These are phyloP conservation scores for Dictyostelium discoideum DNA, from an alignment of 78 protist genomes.

Conservation along the genomic window DNA sequence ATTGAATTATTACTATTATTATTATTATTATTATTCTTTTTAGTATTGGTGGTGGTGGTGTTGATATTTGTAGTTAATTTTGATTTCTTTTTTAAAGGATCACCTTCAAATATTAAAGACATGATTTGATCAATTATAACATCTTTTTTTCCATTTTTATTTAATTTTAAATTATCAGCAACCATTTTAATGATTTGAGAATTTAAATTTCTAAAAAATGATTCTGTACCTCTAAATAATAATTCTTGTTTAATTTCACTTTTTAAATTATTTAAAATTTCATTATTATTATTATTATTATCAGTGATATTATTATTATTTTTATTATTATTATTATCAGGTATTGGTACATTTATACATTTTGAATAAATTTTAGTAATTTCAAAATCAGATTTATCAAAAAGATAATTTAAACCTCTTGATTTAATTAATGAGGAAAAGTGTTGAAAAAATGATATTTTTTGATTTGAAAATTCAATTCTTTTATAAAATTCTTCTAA, in stretches of 20 bases:
- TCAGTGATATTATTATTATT: background rate
- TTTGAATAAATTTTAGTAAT: background rate
- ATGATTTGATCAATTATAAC: conserved; percentile 36
- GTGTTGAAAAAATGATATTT: conserved; percentile 17
- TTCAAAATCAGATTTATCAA: background rate
- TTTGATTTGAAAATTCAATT: background rate
- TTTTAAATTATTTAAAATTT: background rate
- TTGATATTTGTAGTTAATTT: background rate
- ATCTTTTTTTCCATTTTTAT: conserved; percentile 53
- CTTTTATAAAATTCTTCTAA: background rate
- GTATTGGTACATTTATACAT: background rate
- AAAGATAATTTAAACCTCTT: conserved; percentile 21
- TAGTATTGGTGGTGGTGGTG: background rate
- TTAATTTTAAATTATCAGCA: conserved; percentile 53
- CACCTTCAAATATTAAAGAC: conserved; percentile 1
- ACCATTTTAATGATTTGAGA: conserved; percentile 19
- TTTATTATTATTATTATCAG: background rate
- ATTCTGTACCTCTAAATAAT: conserved; percentile 54
- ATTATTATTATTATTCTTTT: background rate
- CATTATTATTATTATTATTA: background rate
- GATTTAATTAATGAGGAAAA: conserved; percentile 12
- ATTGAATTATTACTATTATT: background rate
- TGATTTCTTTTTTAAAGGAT: background rate
- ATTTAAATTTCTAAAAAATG: conserved; percentile 43
- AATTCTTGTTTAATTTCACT: conserved; percentile 20